Conservation (phyloP, 2,329 filamentous ascomycete species). For the Pochonia chlamydosporia region DNA sequence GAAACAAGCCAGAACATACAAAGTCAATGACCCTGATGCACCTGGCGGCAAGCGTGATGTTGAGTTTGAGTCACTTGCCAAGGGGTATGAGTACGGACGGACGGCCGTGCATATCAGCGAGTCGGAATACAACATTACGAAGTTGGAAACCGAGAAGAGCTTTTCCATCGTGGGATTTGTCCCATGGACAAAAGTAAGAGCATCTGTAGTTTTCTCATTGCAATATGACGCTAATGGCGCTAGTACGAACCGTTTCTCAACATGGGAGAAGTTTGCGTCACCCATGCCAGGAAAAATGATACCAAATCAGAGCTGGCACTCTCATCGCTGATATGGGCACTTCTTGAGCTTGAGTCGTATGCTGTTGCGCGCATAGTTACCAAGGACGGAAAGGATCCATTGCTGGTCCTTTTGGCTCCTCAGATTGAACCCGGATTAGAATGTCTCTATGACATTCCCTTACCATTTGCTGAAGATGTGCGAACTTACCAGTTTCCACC, state of each 20-base stretch:
- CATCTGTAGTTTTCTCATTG: not conserved
- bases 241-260: slow-evolving; percentile 80
- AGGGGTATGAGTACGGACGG: slow-evolving; percentile 88
- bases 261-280: slow-evolving; percentile 75
- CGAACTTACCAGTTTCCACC: slow-evolving; percentile 88
- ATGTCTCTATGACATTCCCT: slow-evolving; percentile 80
- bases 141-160: slow-evolving; percentile 67
- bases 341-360: slow-evolving; percentile 79
- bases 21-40: slow-evolving; percentile 66
- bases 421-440: slow-evolving; percentile 74
- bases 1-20: slow-evolving; percentile 73
- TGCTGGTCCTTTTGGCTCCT: slow-evolving; percentile 73
- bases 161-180: slow-evolving; percentile 88
- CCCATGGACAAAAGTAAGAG: slow-evolving; percentile 57
- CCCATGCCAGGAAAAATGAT: slow-evolving; percentile 71
- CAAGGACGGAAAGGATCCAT: slow-evolving; percentile 76
- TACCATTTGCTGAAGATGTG: slow-evolving; percentile 91
- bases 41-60: slow-evolving; percentile 79
- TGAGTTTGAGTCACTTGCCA: slow-evolving; percentile 76
- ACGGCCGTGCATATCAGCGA: slow-evolving; percentile 87
- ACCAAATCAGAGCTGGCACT: slow-evolving; percentile 78
- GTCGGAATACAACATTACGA: slow-evolving; percentile 83
- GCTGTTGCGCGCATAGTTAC: slow-evolving; percentile 79
- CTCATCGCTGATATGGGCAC: slow-evolving; percentile 82
- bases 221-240: not conserved